phyloP scores from a whole-genome alignment of 331 rosid genomes.

The Telfairia occidentalis region DNA sequence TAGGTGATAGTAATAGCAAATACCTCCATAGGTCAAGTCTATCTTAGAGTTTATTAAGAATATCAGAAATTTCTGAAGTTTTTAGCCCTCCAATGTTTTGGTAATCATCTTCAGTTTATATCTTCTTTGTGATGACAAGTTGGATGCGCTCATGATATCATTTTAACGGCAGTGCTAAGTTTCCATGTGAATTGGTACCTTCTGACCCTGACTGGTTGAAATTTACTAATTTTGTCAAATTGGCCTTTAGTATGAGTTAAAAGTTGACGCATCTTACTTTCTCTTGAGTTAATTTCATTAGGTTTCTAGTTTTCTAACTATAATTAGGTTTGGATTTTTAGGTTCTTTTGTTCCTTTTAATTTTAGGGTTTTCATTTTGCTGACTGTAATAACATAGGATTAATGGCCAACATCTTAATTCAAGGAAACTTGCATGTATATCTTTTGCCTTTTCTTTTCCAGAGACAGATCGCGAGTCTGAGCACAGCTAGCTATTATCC shows the following conservation, averaged over 20 bases:
- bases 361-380: not conserved
- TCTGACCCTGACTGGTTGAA: slow-evolving; percentile 4
- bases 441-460: not conserved
- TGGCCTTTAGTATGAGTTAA: not conserved
- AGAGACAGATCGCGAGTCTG: not conserved
- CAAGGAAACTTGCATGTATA: not conserved
- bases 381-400: not conserved
- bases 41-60: slow-evolving; percentile 32
- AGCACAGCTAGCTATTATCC: not conserved
- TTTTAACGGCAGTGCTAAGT: slow-evolving; percentile 32
- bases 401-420: not conserved
- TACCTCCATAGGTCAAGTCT: slow-evolving; percentile 29
- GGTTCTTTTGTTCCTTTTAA: not conserved
- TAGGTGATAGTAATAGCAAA: slow-evolving; percentile 27
- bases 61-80: slow-evolving; percentile 28
- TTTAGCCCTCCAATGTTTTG: slow-evolving; percentile 1
- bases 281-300: not conserved
- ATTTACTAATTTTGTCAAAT: slow-evolving; percentile 12
- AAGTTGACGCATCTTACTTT: not conserved
- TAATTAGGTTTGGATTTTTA: not conserved
- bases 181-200: slow-evolving; percentile 17
- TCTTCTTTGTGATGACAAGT: not conserved
- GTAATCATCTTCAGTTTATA: slow-evolving; percentile 8
- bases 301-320: not conserved
- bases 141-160: slow-evolving; percentile 22